Percentiles rank a stretch among this genome's conserved stretches.
phyloP scores from a whole-genome alignment of 2,329 filamentous ascomycete genomes.

The Didymella pinodella region DNA sequence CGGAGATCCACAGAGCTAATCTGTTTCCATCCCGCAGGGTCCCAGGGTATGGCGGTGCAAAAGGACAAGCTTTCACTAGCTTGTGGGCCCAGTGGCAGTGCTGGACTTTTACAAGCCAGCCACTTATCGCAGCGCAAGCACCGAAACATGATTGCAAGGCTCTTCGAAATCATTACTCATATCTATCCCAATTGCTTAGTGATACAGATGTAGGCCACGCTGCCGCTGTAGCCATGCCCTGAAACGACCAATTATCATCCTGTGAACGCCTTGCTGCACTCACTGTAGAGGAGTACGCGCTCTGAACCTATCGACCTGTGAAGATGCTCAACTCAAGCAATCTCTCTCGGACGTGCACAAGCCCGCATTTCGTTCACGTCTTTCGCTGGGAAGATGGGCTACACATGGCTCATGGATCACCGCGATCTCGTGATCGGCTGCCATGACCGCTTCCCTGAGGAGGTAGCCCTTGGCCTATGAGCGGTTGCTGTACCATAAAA shows the following conservation, averaged over 20 bases:
- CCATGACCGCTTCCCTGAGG: neutral
- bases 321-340: neutral
- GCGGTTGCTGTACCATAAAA: neutral
- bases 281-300: neutral
- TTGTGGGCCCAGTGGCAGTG: constrained; percentile 24
- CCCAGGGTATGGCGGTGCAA: constrained; percentile 26
- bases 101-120: constrained; percentile 6
- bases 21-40: constrained; percentile 24
- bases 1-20: constrained; percentile 18
- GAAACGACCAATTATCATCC: neutral
- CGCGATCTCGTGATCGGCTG: neutral
- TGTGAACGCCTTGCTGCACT: constrained; percentile 14
- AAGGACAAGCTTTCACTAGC: constrained; percentile 27
- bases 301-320: neutral
- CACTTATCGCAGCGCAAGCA: constrained; percentile 6
- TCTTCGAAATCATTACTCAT: constrained; percentile 2
- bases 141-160: neutral
- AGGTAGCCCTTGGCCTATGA: neutral
- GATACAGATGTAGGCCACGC: constrained; percentile 3
- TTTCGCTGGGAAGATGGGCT: neutral
- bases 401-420: neutral
- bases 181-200: neutral
- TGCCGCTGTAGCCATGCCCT: constrained; percentile 1
- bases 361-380: neutral
- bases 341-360: neutral